Base-by-base conservation (phyloP, 371 early-diverging fungal genomes). In the Apophysomyces variabilis region DNA sequence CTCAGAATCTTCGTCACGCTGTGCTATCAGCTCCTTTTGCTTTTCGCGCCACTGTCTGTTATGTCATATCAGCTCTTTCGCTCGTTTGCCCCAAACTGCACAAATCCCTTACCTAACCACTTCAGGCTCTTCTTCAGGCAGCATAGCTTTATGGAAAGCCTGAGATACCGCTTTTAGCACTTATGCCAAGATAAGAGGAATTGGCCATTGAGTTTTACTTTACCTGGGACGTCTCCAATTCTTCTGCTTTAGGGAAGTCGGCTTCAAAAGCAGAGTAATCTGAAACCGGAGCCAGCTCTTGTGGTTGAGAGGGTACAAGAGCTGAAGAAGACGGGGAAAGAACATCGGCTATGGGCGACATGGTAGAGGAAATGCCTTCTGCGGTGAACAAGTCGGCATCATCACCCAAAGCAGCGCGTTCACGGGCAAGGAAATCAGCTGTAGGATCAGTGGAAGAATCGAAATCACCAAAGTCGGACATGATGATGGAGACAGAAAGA, bases 401-500 rank as follows among this genome's bases (percentile, higher is more conserved):
- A 45, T 88, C 88, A 50, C 95, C 95, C 46, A 96, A 85, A 35
- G 88, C 85, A 38, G 92, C 96, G 59, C 90, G 91, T 82, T 97
- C 97, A 61, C 94, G 89, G 14, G 96, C 95, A 60, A 97, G 87
- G 62, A 97, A 96, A 65, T 96, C 96, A 61, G 92, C 92, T 38
- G 90, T 91, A 47, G 94, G 93, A 73, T 96, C 96, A 69, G 82
- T 86, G 39, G 79, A 71, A 61, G 82, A 66, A 65, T 75, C 74
- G 66, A 86, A 86, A 64, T 78, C 85, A 44, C 84, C 87, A 77
- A 86, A 85, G 44, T 83, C 85, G 67, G 82, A 79, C 85, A 85
- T 85, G 65, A 16, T 57, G n/a, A 21, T 36, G 38, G 46, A 41
- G 9, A 41, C 26, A 26, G 26, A 26, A 26, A 26, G 26, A 26